Percentiles rank a stretch among this genome's conserved stretches.
Conservation (phyloP, 2,329 filamentous ascomycete genomes). For the Fusarium papillatum region DNA sequence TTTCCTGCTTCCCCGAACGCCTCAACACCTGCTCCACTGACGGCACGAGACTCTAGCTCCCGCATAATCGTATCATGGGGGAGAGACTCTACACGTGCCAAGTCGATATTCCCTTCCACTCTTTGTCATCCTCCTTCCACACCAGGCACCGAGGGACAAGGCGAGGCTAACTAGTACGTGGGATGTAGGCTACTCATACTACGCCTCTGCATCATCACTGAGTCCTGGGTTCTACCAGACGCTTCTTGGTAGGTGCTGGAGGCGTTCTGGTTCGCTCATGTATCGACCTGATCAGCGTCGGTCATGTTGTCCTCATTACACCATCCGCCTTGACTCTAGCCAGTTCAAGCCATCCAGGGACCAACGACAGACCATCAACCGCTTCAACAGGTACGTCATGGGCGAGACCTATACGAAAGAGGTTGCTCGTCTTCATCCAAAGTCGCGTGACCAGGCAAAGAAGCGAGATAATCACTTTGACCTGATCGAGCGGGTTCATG, state of each 20-base stretch:
- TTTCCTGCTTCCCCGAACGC: not conserved
- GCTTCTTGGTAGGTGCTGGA: slow-evolving; percentile 83
- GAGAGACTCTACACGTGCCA: slow-evolving; percentile 11
- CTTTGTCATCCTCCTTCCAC: slow-evolving; percentile 3
- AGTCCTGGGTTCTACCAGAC: slow-evolving; percentile 77
- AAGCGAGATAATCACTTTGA: slow-evolving; percentile 77
- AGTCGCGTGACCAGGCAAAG: slow-evolving; percentile 74
- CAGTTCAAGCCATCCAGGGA: slow-evolving; percentile 77
- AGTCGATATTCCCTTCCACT: not conserved
- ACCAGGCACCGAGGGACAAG: slow-evolving; percentile 7
- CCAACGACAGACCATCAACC: slow-evolving; percentile 82
- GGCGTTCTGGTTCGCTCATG: slow-evolving; percentile 77
- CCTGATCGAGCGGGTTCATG: slow-evolving; percentile 76
- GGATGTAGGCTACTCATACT: slow-evolving; percentile 78
- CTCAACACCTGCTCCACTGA: slow-evolving; percentile 13
- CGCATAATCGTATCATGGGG: slow-evolving; percentile 14
- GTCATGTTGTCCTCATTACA: slow-evolving; percentile 95
- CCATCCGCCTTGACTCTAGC: slow-evolving; percentile 78
- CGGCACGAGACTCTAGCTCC: slow-evolving; percentile 11
- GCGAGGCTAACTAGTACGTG: slow-evolving; percentile 39
- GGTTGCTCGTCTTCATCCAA: slow-evolving; percentile 74
- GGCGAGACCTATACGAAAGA: slow-evolving; percentile 78
- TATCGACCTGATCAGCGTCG: slow-evolving; percentile 84
- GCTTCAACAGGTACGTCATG: slow-evolving; percentile 79
- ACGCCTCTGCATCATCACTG: slow-evolving; percentile 72